phyloP scores from a whole-genome alignment of 2,329 filamentous ascomycete genomes.

The Exophiala aquamarina region DNA sequence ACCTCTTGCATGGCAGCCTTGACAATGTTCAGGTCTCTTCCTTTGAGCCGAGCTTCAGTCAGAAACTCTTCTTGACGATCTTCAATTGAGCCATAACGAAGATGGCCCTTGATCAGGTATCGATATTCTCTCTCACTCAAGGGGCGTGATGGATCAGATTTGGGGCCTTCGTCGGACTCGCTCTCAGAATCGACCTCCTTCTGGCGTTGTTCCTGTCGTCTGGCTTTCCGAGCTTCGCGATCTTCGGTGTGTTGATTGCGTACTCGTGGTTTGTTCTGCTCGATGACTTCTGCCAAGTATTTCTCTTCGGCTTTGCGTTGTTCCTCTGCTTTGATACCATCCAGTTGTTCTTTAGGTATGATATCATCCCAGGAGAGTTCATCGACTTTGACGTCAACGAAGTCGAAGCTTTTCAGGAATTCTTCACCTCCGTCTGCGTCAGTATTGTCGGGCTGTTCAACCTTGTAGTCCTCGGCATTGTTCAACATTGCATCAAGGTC shows the following conservation, averaged over 20 bases:
- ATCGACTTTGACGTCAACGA: conserved; percentile 93
- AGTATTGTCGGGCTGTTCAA: conserved; percentile 90
- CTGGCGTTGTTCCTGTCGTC: conserved; percentile 67
- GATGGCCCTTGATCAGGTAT: conserved; percentile 85
- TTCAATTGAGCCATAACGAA: conserved; percentile 86
- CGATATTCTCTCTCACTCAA: conserved; percentile 90
- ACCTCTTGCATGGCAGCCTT: conserved; percentile 75
- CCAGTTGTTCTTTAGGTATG: conserved; percentile 89
- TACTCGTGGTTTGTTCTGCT: conserved; percentile 79
- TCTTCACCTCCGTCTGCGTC: conserved; percentile 95
- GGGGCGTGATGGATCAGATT: conserved; percentile 79
- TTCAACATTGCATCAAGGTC: conserved; percentile 97
- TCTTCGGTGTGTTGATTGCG: conserved; percentile 60
- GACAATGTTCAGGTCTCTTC: conserved; percentile 79
- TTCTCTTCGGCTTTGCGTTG: conserved; percentile 79
- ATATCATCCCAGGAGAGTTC: conserved; percentile 98
- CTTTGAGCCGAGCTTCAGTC: conserved; percentile 78
- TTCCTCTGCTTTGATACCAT: conserved; percentile 85
- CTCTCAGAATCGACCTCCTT: conserved; percentile 68
- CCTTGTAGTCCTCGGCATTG: conserved; percentile 96
- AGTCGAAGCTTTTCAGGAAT: conserved; percentile 85
- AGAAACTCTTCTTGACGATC: conserved; percentile 86
- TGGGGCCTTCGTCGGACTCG: conserved; percentile 64
- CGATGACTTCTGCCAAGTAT: conserved; percentile 77
- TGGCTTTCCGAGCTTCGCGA: conserved; percentile 64